These are phyloP conservation scores for Orychophragmus violaceus DNA, from an alignment of 345 rosid species.

Conservation along the genomic window DNA sequence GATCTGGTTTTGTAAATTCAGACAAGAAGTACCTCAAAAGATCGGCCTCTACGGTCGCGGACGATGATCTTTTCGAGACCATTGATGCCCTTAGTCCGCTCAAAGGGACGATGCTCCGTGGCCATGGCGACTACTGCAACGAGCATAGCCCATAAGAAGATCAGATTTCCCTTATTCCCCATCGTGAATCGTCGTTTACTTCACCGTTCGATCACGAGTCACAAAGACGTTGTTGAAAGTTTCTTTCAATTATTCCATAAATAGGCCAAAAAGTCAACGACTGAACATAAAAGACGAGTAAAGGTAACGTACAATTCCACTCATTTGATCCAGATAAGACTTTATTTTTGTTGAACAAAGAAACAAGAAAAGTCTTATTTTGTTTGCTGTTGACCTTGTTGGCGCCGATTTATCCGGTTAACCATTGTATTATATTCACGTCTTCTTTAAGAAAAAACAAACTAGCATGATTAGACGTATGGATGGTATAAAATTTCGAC, in stretches of 20 bases:
- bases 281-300: neutral
- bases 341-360: neutral
- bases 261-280: neutral
- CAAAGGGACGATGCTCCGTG: slow-evolving; percentile 17
- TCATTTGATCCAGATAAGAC: neutral
- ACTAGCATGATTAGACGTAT: too few species aligned
- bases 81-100: slow-evolving; percentile 55
- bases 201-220: neutral
- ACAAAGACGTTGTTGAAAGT: neutral
- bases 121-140: slow-evolving; percentile 16
- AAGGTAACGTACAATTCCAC: neutral
- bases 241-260: neutral
- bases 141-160: slow-evolving; percentile 17
- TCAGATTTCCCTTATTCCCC: neutral
- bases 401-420: neutral
- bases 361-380: neutral
- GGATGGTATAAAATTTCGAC: too few species aligned
- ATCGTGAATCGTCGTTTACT: neutral
- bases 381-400: neutral
- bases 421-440: too few species aligned
- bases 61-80: slow-evolving; percentile 73
- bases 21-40: slow-evolving; percentile 59
- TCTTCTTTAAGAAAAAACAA: too few species aligned
- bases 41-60: slow-evolving; percentile 48
- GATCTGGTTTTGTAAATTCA: neutral